Evolutionary conservation across 495 filamentous ascomycete species (phyloP).

Genomic region (Xylaria curta): DNA sequence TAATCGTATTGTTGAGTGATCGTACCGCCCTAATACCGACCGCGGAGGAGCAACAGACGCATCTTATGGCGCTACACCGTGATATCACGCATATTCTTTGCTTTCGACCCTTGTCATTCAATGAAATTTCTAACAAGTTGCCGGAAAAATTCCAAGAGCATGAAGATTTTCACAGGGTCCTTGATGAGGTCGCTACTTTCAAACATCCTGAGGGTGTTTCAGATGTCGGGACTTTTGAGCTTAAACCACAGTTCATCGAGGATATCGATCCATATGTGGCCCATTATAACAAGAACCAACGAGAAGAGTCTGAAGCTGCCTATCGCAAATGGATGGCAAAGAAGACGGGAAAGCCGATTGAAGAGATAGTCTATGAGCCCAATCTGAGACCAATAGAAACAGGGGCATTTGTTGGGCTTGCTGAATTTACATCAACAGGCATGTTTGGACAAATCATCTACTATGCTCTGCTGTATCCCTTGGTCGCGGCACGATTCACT

Average conservation of each 20-base stretch:
- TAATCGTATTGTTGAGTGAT: conserved; percentile 90
- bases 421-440: conserved; percentile 77
- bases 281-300: conserved; percentile 95
- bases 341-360: conserved; percentile 77
- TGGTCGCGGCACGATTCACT: conserved; percentile 67
- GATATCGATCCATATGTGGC: conserved; percentile 93
- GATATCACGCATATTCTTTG: conserved; percentile 94
- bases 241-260: conserved; percentile 83
- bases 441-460: conserved; percentile 92
- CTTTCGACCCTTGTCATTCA: conserved; percentile 94
- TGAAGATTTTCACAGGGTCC: conserved; percentile 76
- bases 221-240: conserved; percentile 90
- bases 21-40: conserved; percentile 76
- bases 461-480: conserved; percentile 80
- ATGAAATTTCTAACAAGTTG: conserved; percentile 80
- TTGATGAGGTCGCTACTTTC: conserved; percentile 90
- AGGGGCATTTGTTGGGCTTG: conserved; percentile 76
- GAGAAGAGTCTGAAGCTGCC: conserved; percentile 90
- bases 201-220: conserved; percentile 88
- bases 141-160: conserved; percentile 85
- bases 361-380: conserved; percentile 94
- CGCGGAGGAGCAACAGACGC: conserved; percentile 69
- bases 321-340: conserved; percentile 87
- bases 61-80: conserved; percentile 74
- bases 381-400: conserved; percentile 77